Percentiles rank a stretch among this genome's conserved stretches.
phyloP scores from a whole-genome alignment of 163 green algal species.

The Coccomyxa subellipsoidea region DNA sequence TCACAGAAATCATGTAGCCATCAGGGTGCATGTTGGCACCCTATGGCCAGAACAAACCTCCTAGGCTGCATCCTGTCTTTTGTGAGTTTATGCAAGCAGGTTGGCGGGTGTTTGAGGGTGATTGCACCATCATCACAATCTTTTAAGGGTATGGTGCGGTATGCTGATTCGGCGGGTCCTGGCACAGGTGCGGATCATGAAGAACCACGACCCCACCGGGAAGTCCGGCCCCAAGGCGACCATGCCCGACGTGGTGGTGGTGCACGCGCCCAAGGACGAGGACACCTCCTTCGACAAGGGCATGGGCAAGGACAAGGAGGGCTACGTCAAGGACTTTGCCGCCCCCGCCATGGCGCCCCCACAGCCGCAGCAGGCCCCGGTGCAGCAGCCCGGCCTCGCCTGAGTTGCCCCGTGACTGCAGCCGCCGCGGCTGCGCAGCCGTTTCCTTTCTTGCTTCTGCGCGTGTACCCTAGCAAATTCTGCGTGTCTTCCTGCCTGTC shows the following conservation, averaged over 20 bases:
- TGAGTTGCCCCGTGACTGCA: neutral
- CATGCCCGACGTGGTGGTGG: constrained; percentile 93
- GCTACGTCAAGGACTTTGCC: constrained; percentile 2
- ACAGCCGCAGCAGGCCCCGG: neutral
- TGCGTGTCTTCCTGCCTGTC: neutral
- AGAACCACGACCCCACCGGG: constrained; percentile 93
- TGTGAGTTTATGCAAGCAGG: too few relatives aligned
- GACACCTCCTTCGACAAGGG: constrained; percentile 13
- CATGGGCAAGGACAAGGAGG: constrained; percentile 20
- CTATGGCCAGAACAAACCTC: too few relatives aligned
- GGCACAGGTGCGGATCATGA: constrained; percentile 97
- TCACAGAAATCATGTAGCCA: too few relatives aligned
- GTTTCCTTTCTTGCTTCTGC: neutral
- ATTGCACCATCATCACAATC: too few relatives aligned
- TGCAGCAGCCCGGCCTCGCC: neutral
- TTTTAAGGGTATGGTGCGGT: too few relatives aligned
- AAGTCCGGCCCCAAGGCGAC: constrained; percentile 89
- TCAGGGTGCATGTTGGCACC: too few relatives aligned
- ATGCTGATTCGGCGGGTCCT: too few relatives aligned
- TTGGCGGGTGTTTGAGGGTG: too few relatives aligned
- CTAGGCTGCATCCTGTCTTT: too few relatives aligned
- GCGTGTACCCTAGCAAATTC: neutral
- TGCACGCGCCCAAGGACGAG: constrained; percentile 82
- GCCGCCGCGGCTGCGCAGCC: neutral
- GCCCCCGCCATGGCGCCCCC: neutral